Evolutionary conservation across 2,329 filamentous ascomycete genomes (phyloP), one percentile per base, ranked within the genome.

Genomic region (Ceratocystis alfenasii): DNA sequence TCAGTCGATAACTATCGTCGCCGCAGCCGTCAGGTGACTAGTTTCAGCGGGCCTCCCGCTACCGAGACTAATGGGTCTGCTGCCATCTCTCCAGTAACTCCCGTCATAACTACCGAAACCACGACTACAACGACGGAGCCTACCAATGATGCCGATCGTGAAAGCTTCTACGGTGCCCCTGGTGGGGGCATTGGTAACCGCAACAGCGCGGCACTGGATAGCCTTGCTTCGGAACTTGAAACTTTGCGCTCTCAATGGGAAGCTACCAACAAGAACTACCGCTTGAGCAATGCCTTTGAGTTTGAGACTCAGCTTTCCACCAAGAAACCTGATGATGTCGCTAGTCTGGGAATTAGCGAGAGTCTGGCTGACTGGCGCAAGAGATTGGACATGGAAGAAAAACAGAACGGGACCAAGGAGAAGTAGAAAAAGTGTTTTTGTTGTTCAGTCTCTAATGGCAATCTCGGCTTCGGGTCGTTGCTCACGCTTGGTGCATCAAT

Each of bases 1-100:
- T 95, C 90, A 3, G 94, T 99, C 17, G 92, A 94, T 76, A 95
- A 89, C 74, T 97, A 97, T 75, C 88, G 94, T 65, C 88, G 94
- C 50, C 90, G 83, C 67, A 87, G 83, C 70, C 81, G 86, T 48
- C 82, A 84, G 69, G 75, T 75, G 61, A 77, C 75, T 68, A 83
- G 78, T 74, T 67, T 67, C 44, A 67, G 66, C 6, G 66, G 66
- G 28, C 65, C 62, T 25, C 66, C 66, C 28, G 57, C 53, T 10
- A 65, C 63, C 1, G 66, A 67, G 17, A 64, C 61, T 25, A 79
- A 80, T 72, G 81, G 76, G 60, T 82, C 78, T 59, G 61, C 60
- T n/a, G 57, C 41, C 7, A 67, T 61, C 66, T 75, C 25, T n/a
- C n/a, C 63, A 5, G 10, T 46, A 15, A 44, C 36, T 22, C 41